A percentile compares a stretch with the other conserved stretches of the same genome.
Conservation (phyloP, 352 stramenopile species). For the Globisporangium spinosum region DNA sequence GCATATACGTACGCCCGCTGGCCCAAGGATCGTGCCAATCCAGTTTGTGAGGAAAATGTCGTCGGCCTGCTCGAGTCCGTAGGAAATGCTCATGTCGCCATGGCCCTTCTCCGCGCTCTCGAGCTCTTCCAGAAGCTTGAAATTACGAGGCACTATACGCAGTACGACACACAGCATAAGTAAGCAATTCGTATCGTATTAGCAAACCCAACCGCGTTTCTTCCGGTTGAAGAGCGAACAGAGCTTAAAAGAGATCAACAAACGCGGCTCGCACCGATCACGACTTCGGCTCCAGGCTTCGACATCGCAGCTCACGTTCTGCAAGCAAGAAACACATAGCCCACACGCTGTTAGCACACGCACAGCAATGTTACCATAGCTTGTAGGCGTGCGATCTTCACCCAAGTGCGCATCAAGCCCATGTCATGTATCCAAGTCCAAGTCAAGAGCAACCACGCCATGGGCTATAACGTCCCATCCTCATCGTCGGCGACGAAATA, state of each 20-base stretch:
- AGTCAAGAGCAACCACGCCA: not conserved
- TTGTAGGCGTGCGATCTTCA: not conserved
- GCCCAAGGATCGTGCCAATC: constrained; percentile 97
- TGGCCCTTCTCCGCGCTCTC: constrained; percentile 91
- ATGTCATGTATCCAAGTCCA: not conserved
- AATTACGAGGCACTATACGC: constrained; percentile 85
- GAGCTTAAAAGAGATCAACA: not conserved
- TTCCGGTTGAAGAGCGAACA: not conserved
- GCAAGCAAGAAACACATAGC: not conserved
- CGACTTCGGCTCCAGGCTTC: constrained; percentile 75
- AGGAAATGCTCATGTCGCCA: constrained; percentile 93
- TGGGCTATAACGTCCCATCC: not conserved
- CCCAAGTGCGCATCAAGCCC: not conserved
- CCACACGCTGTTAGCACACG: not conserved
- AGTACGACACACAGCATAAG: not conserved
- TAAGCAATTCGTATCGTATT: not conserved
- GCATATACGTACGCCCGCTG: constrained; percentile 82
- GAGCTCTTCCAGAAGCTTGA: constrained; percentile 93
- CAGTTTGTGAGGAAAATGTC: constrained; percentile 98
- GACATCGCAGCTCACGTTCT: constrained; percentile 34
- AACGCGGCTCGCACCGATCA: constrained; percentile 44
- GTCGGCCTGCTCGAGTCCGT: constrained; percentile 93
- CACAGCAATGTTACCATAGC: not conserved
- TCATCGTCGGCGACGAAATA: not conserved
- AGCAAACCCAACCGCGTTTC: not conserved